Base-by-base conservation (phyloP, 768 basidiomycete species). In the Clathrus columnatus region DNA sequence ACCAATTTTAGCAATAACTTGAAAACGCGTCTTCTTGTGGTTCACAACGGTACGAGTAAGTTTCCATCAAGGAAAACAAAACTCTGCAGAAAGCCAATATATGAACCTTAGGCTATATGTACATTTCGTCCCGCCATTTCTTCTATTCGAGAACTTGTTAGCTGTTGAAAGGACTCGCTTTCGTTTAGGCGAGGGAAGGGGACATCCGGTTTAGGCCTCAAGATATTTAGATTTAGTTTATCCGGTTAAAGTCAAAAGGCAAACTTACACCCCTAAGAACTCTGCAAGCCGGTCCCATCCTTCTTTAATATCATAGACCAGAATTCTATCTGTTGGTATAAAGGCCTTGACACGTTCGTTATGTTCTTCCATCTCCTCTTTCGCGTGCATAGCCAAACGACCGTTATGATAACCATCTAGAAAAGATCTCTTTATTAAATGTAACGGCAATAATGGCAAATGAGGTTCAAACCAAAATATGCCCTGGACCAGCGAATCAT, bases 301-400 rank as follows among this genome's bases (percentile, higher is more conserved):
- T 51, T 51, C 50, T 18, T 36, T 36, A 10, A 51, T 24, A 4
- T 51, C 30, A 51, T 51, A 51, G 16, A 51, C 50, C 17, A 51
- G 28, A 28, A 51, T 28, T 20, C 42, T 51, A 32, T 51, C 50
- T 18, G 24, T 17, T 4, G 50, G 50, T 16, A 51, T 36, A 26
- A 30, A 18, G 20, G 14, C 7, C 24, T 51, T 51, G 17, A 51
- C 50, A 16, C 18, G 4, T 20, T 51, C 50, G 5, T 51, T 32
- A 30, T 51, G 50, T 6, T 51, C 7, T 24, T 32, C n/a, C 6
- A 51, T 14, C 8, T 4, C 30, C 27, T 36, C 6, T 24, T 51
- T 17, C n/a, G 50, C 29, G 6, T 51, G 16, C 4, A 36, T 32
- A 30, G 20, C 14, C 27, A 51, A 4, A 20, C 30, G 50, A 45